These are phyloP conservation scores for Echium plantagineum DNA, from an alignment of 257 asterid genomes.

Conservation along the genomic window DNA sequence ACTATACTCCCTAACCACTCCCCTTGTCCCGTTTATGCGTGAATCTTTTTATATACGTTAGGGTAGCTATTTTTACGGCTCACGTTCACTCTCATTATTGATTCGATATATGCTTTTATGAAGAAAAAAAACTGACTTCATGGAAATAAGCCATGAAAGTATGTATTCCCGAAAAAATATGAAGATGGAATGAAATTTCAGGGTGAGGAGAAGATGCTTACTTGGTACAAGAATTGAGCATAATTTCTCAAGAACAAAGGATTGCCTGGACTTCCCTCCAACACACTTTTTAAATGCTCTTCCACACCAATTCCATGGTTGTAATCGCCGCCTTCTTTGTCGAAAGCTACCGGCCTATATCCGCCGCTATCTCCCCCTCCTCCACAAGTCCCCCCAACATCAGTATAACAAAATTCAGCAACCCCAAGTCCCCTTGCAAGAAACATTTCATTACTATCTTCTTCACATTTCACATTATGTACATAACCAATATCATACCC, in stretches of 20 bases:
- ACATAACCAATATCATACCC: conserved; percentile 11
- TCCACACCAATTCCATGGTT: conserved; percentile 32
- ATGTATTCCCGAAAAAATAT: no score
- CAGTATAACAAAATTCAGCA: conserved; percentile 18
- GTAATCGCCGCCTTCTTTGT: conserved; percentile 43
- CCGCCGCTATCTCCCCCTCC: conserved; percentile 38
- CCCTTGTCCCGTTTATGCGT: no score
- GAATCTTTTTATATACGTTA: no score
- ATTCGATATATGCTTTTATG: no score
- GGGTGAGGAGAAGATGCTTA: conserved; percentile 1
- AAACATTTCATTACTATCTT: conserved; percentile 47
- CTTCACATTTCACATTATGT: conserved; percentile 16
- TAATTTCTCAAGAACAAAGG: conserved; percentile 66
- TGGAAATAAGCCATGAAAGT: no score
- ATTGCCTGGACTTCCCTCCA: conserved; percentile 55
- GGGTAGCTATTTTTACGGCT: no score
- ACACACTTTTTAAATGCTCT: conserved; percentile 52
- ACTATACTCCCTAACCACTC: no score
- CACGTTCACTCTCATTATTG: no score
- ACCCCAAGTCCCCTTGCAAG: conserved; percentile 63
- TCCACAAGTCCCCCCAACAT: conserved; percentile 21
- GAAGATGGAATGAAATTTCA: neutral
- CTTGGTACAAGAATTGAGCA: conserved; percentile 75
- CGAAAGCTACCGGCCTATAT: conserved; percentile 34
- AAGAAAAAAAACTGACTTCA: no score